phyloP scores from a whole-genome alignment of 148 eudicot species.

The Amaranthus cruentus region DNA sequence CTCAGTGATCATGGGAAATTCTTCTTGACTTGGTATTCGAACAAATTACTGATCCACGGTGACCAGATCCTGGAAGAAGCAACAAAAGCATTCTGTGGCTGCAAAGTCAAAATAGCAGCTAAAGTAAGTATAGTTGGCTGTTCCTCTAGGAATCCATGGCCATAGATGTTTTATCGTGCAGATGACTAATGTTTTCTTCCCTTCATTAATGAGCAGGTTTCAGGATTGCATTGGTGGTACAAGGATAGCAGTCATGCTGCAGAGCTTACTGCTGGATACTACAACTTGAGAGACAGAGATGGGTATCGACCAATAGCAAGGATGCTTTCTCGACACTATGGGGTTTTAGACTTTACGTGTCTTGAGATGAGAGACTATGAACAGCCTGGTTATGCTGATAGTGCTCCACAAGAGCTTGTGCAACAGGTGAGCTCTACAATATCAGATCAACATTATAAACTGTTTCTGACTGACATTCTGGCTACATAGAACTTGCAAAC shows the following conservation, averaged over 20 bases:
- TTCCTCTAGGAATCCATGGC: not conserved
- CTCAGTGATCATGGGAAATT: constrained; percentile 60
- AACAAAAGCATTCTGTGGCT: constrained; percentile 59
- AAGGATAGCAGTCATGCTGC: constrained; percentile 61
- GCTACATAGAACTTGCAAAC: too few relatives aligned
- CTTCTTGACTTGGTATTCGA: constrained; percentile 85
- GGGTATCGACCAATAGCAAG: constrained; percentile 84
- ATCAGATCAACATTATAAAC: not conserved
- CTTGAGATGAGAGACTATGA: constrained; percentile 81
- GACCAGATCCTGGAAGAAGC: constrained; percentile 91
- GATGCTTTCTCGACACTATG: constrained; percentile 73
- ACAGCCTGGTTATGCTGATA: constrained; percentile 49
- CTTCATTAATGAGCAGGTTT: constrained; percentile 34
- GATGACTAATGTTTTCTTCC: not conserved
- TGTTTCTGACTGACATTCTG: too few relatives aligned
- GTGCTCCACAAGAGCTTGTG: constrained; percentile 72
- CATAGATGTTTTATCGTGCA: not conserved
- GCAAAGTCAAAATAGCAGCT: constrained; percentile 58
- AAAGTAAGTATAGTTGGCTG: constrained; percentile 40
- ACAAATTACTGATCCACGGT: constrained; percentile 66
- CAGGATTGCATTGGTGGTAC: constrained; percentile 95
- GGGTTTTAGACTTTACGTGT: constrained; percentile 62
- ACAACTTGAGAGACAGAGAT: constrained; percentile 62
- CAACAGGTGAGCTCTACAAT: constrained; percentile 51
- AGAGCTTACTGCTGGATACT: constrained; percentile 82